These are phyloP conservation scores for Striga hermonthica DNA, from an alignment of 305 asterid species.

Conservation along the genomic window DNA sequence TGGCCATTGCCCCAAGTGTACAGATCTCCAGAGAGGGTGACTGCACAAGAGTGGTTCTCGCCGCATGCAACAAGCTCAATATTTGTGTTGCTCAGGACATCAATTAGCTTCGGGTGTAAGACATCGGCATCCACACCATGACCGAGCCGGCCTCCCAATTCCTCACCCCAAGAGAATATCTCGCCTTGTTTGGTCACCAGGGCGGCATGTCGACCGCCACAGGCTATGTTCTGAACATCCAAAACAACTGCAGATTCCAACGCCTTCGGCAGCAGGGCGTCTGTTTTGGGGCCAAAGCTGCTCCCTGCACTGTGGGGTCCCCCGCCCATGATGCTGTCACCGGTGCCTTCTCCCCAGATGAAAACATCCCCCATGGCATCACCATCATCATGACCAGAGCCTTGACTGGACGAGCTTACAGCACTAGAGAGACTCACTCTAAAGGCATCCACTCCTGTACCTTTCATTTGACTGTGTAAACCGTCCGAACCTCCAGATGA, in stretches of 20 bases:
- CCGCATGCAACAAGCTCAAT: constrained; percentile 91
- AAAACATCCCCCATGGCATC: constrained; percentile 91
- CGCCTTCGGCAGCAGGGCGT: constrained; percentile 74
- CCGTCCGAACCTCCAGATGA: constrained; percentile 85
- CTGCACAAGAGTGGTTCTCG: constrained; percentile 82
- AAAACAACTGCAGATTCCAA: constrained; percentile 79
- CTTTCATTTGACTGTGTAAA: constrained; percentile 63
- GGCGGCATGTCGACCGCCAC: constrained; percentile 77
- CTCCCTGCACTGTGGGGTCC: constrained; percentile 58
- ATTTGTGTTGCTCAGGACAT: constrained; percentile 60
- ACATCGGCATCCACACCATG: constrained; percentile 92
- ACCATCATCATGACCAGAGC: constrained; percentile 89
- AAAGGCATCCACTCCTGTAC: constrained; percentile 71
- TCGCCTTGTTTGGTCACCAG: constrained; percentile 88
- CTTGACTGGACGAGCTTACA: constrained; percentile 93
- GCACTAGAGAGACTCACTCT: constrained; percentile 95
- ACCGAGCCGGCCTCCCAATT: constrained; percentile 86
- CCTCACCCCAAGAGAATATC: constrained; percentile 92
- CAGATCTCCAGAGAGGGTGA: constrained; percentile 80
- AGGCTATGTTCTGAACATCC: constrained; percentile 85
- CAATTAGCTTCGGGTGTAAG: constrained; percentile 76
- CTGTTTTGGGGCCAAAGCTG: constrained; percentile 47
- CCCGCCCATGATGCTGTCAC: constrained; percentile 76
- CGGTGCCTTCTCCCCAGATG: constrained; percentile 90
- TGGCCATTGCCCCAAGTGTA: constrained; percentile 94